These are phyloP conservation scores for Arthrinium puccinioides DNA, from an alignment of 2,329 filamentous ascomycete species.

Conservation along the genomic window DNA sequence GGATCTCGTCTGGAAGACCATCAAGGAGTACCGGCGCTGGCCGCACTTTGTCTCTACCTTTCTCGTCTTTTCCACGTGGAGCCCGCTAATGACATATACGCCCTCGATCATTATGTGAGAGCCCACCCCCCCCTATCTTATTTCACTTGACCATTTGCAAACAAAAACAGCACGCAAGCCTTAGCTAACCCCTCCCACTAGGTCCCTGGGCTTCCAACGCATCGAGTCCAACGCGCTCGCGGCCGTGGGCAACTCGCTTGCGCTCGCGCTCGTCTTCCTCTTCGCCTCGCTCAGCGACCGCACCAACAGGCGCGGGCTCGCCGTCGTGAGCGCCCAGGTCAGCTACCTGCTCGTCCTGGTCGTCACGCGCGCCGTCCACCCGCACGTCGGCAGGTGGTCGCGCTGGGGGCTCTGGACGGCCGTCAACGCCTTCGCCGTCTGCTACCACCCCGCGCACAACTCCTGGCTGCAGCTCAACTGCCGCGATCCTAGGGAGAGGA, in stretches of 20 bases:
- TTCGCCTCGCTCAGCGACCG: slow-evolving; percentile 41
- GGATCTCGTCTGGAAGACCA: slow-evolving; percentile 32
- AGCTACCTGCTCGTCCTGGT: slow-evolving; percentile 38
- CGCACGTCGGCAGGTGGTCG: slow-evolving; percentile 37
- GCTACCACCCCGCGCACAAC: slow-evolving; percentile 47
- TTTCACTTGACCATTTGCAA: background rate
- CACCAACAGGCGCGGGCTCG: slow-evolving; percentile 33
- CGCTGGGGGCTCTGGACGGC: slow-evolving; percentile 43
- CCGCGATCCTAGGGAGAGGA: slow-evolving; percentile 34
- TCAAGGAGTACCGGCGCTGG: slow-evolving; percentile 38
- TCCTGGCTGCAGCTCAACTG: slow-evolving; percentile 47
- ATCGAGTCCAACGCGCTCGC: slow-evolving; percentile 39
- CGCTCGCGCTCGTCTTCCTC: slow-evolving; percentile 37
- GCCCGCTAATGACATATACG: slow-evolving; percentile 43
- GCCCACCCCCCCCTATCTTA: background rate
- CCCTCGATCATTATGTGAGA: slow-evolving; percentile 34
- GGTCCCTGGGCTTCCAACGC: slow-evolving; percentile 36
- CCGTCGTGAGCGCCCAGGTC: slow-evolving; percentile 34
- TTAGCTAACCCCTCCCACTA: slow-evolving; percentile 5
- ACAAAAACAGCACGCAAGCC: background rate
- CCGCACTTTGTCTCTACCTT: slow-evolving; percentile 41
- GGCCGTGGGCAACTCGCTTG: slow-evolving; percentile 32
- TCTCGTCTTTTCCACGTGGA: slow-evolving; percentile 45
- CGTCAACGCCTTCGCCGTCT: slow-evolving; percentile 42
- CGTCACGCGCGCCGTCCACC: slow-evolving; percentile 30